Evolutionary conservation across 2,329 filamentous ascomycete genomes (phyloP).

Genomic region (Pseudogymnoascus sp.): DNA sequence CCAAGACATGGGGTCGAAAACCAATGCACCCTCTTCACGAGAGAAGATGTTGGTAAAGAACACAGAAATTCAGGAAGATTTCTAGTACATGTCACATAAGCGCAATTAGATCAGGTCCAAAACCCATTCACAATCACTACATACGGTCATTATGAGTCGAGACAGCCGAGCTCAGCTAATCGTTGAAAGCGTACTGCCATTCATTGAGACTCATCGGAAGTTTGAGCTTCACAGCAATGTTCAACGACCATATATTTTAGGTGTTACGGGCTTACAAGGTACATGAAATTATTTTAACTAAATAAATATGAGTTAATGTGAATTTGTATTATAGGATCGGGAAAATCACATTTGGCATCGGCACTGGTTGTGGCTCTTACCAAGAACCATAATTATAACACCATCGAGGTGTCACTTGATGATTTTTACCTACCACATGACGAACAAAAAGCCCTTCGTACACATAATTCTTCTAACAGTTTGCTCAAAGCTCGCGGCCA

Average conservation of each 20-base stretch:
- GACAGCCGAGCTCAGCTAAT: neutral
- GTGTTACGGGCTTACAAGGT: neutral
- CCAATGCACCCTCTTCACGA: neutral
- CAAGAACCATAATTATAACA: neutral
- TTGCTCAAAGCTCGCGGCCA: constrained; percentile 78
- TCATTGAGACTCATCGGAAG: neutral
- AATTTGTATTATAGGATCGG: neutral
- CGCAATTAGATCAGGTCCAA: neutral
- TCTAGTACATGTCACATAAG: neutral
- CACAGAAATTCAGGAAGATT: neutral
- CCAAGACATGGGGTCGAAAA: neutral
- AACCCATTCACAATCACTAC: neutral
- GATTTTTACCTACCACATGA: constrained; percentile 77
- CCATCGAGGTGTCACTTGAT: constrained; percentile 45
- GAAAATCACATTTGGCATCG: neutral
- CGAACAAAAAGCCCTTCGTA: constrained; percentile 59
- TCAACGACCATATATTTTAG: neutral
- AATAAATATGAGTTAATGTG: neutral
- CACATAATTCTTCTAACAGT: constrained; percentile 60
- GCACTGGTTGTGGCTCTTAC: neutral
- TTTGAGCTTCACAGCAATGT: neutral
- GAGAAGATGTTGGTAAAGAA: neutral
- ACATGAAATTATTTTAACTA: neutral
- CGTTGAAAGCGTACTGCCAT: neutral
- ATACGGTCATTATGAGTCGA: neutral